These are phyloP conservation scores for Aspergillus oerlinghausenensis DNA, from an alignment of 2,329 filamentous ascomycete genomes.

Conservation along the genomic window DNA sequence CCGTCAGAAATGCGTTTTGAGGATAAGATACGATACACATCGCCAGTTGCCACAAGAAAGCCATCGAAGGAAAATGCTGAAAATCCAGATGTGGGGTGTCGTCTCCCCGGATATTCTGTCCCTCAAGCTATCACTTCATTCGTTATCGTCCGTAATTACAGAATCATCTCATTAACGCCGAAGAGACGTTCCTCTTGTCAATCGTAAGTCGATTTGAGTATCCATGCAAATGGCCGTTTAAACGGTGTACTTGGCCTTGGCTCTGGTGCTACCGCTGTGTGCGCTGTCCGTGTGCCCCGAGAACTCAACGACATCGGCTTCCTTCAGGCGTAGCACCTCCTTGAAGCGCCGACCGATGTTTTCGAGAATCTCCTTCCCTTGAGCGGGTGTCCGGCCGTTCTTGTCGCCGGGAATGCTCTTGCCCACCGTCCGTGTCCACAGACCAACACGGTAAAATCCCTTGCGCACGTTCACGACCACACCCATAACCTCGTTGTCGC, in stretches of 20 bases:
- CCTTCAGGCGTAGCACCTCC: constrained; percentile 75
- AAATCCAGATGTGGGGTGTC: constrained; percentile 9
- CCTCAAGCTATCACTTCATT: constrained; percentile 11
- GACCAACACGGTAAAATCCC: constrained; percentile 93
- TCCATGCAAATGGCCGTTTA: constrained; percentile 42
- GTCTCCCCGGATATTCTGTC: constrained; percentile 6
- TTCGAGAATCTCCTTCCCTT: constrained; percentile 79
- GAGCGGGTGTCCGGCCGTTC: constrained; percentile 68
- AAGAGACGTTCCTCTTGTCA: constrained; percentile 11
- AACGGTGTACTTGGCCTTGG: constrained; percentile 88
- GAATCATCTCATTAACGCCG: constrained; percentile 14
- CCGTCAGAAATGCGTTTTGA: constrained; percentile 27
- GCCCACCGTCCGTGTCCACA: constrained; percentile 94
- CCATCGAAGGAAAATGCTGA: constrained; percentile 22
- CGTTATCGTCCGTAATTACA: constrained; percentile 15
- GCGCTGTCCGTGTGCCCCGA: constrained; percentile 94
- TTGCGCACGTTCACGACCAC: constrained; percentile 99
- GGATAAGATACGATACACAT: constrained; percentile 32
- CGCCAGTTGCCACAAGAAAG: constrained; percentile 24
- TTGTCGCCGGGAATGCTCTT: constrained; percentile 74
- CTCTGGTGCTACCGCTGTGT: constrained; percentile 86
- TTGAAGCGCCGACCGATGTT: constrained; percentile 89
- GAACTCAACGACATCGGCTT: constrained; percentile 81
- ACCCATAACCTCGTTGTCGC: constrained; percentile 95
- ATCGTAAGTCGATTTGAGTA: constrained; percentile 13